Percentiles rank a stretch among this genome's conserved stretches.
These are phyloP conservation scores for Fusarium sp. DNA, from an alignment of 2,329 filamentous ascomycete genomes.

Conservation along the genomic window DNA sequence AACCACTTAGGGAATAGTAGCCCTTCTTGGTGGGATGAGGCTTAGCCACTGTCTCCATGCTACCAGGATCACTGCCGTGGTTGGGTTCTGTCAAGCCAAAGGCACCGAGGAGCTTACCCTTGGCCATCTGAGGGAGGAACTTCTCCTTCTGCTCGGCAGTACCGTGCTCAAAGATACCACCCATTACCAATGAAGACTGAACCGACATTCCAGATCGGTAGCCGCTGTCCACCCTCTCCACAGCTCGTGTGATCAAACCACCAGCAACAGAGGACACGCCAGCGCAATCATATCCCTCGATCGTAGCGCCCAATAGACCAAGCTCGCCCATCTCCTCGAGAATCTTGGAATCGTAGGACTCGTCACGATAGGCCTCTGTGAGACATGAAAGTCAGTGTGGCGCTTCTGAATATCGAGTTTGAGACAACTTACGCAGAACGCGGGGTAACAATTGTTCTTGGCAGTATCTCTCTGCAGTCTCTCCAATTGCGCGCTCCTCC, in stretches of 20 bases:
- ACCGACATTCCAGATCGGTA: slow-evolving; percentile 95
- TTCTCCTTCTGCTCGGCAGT: slow-evolving; percentile 87
- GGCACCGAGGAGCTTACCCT: slow-evolving; percentile 82
- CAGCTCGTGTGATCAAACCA: slow-evolving; percentile 89
- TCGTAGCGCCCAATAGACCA: slow-evolving; percentile 86
- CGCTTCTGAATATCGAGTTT: background rate
- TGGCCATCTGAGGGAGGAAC: slow-evolving; percentile 82
- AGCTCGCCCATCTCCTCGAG: slow-evolving; percentile 92
- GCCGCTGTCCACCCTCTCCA: slow-evolving; percentile 90
- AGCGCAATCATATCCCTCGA: slow-evolving; percentile 88
- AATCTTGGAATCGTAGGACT: slow-evolving; percentile 86
- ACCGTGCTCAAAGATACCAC: slow-evolving; percentile 87
- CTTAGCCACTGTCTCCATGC: slow-evolving; percentile 89
- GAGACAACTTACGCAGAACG: slow-evolving; percentile 73
- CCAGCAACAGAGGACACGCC: slow-evolving; percentile 87
- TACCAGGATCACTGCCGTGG: slow-evolving; percentile 89
- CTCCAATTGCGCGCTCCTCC: slow-evolving; percentile 88
- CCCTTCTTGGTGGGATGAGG: slow-evolving; percentile 86
- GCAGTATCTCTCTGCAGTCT: slow-evolving; percentile 93
- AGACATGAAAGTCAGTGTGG: slow-evolving; percentile 9
- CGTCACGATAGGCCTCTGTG: slow-evolving; percentile 82
- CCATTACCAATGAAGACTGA: slow-evolving; percentile 93
- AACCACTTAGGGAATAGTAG: slow-evolving; percentile 79
- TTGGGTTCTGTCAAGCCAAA: slow-evolving; percentile 94
- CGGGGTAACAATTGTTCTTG: slow-evolving; percentile 88